phyloP scores from a whole-genome alignment of 371 early-diverging fungal species.

The Mucor sp. region DNA sequence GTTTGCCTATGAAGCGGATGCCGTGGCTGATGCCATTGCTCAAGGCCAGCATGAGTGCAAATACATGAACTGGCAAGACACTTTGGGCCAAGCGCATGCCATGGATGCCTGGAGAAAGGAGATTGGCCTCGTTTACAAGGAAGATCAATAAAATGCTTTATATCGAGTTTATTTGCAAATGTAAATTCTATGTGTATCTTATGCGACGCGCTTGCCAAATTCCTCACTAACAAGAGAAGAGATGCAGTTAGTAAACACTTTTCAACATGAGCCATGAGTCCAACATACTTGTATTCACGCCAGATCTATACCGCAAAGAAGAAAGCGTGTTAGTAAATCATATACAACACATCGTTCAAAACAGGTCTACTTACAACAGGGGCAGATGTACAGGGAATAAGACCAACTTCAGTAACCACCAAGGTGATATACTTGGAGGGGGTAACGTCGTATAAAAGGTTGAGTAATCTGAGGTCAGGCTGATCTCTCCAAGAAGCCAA shows the following conservation, averaged over 20 bases:
- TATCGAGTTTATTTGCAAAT: not conserved
- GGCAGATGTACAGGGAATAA: conserved; percentile 93
- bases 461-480: conserved; percentile 77
- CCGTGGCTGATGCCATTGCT: conserved; percentile 42
- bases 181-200: conserved; percentile 2
- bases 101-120: conserved; percentile 51
- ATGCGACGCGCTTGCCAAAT: conserved; percentile 41
- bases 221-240: conserved; percentile 35
- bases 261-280: not conserved
- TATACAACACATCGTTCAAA: not conserved
- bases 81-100: conserved; percentile 40
- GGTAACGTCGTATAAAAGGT: conserved; percentile 92
- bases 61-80: conserved; percentile 50
- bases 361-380: conserved; percentile 65
- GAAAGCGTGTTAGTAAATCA: not conserved
- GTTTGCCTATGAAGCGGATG: conserved; percentile 47
- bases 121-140: conserved; percentile 43
- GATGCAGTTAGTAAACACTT: conserved; percentile 8
- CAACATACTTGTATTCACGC: conserved; percentile 59
- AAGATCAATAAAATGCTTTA: conserved; percentile 21
- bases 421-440: conserved; percentile 91
- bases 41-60: conserved; percentile 34
- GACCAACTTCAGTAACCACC: conserved; percentile 93
- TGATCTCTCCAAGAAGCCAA: conserved; percentile 70
- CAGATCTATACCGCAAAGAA: conserved; percentile 43